Percentiles rank a stretch among this genome's conserved stretches.
phyloP scores from a whole-genome alignment of 306 rosid species.

The Luffa aegyptiaca region DNA sequence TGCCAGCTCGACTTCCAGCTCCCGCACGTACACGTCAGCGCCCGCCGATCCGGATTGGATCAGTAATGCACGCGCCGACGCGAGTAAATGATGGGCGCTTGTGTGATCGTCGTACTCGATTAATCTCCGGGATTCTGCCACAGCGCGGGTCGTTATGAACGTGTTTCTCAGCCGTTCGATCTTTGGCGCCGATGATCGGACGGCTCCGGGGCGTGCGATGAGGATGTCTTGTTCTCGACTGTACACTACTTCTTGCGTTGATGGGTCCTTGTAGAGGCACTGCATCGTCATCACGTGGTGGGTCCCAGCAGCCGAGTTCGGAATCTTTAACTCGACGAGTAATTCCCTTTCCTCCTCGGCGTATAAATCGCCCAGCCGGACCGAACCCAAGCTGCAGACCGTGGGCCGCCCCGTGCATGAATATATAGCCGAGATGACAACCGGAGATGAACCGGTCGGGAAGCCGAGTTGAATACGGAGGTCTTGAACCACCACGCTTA shows the following conservation, averaged over 20 bases:
- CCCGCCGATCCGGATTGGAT: constrained; percentile 25
- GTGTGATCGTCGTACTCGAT: constrained; percentile 32
- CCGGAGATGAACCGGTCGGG: not conserved
- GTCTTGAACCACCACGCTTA: constrained; percentile 31
- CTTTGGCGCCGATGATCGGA: constrained; percentile 12
- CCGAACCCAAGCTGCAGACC: constrained; percentile 13
- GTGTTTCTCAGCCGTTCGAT: constrained; percentile 37
- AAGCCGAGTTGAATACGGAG: constrained; percentile 19
- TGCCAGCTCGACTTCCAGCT: constrained; percentile 52
- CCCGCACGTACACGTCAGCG: constrained; percentile 28
- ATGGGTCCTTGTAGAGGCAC: constrained; percentile 56
- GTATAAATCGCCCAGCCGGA: constrained; percentile 17
- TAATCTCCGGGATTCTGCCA: constrained; percentile 46
- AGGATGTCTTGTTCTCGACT: constrained; percentile 40
- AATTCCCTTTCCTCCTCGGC: constrained; percentile 22
- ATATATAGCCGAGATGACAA: constrained; percentile 9
- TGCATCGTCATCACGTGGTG: constrained; percentile 54
- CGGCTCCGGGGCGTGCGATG: constrained; percentile 23
- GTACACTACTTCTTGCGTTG: constrained; percentile 43
- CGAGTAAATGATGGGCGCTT: constrained; percentile 49
- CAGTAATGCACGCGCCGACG: constrained; percentile 48
- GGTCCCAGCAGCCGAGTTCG: constrained; percentile 18
- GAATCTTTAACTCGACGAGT: constrained; percentile 15
- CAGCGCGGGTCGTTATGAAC: constrained; percentile 49
- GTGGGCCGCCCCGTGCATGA: constrained; percentile 10